A percentile compares a stretch with the other conserved stretches of the same genome.
Evolutionary conservation across 2,329 filamentous ascomycete genomes (phyloP).

Genomic region (Cladosporium sp.): DNA sequence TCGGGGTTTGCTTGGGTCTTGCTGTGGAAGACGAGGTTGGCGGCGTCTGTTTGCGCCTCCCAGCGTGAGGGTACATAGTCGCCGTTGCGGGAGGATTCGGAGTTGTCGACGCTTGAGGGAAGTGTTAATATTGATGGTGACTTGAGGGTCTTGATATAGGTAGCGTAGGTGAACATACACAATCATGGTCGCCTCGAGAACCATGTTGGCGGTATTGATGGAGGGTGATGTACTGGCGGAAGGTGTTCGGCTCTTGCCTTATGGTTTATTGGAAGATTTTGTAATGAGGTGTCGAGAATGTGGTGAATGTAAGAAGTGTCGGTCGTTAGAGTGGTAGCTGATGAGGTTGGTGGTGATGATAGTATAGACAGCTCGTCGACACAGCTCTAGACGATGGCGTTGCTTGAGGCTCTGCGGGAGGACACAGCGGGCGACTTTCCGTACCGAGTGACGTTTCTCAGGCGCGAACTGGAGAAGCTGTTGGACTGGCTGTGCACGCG

Average conservation of each 20-base stretch:
- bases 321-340: too few species aligned
- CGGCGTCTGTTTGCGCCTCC: slow-evolving; percentile 92
- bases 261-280: background rate
- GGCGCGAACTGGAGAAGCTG: too few species aligned
- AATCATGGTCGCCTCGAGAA: slow-evolving; percentile 98
- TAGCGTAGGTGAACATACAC: slow-evolving; percentile 50
- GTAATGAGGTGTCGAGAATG: background rate
- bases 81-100: slow-evolving; percentile 96
- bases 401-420: background rate
- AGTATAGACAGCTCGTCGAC: background rate
- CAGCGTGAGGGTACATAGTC: slow-evolving; percentile 88
- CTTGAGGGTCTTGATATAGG: too few species aligned
- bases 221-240: background rate
- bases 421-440: background rate
- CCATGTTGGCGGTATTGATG: slow-evolving; percentile 31
- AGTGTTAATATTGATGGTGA: slow-evolving; percentile 18
- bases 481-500: too few species aligned
- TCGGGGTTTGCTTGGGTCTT: slow-evolving; percentile 96
- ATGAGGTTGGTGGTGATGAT: background rate
- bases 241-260: background rate
- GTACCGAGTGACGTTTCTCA: too few species aligned
- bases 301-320: background rate
- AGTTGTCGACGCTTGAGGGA: slow-evolving; percentile 78
- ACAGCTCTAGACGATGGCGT: background rate
- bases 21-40: slow-evolving; percentile 90